Evolutionary conservation across 2,329 filamentous ascomycete genomes (phyloP).

Genomic region (Mariannaea sp.): DNA sequence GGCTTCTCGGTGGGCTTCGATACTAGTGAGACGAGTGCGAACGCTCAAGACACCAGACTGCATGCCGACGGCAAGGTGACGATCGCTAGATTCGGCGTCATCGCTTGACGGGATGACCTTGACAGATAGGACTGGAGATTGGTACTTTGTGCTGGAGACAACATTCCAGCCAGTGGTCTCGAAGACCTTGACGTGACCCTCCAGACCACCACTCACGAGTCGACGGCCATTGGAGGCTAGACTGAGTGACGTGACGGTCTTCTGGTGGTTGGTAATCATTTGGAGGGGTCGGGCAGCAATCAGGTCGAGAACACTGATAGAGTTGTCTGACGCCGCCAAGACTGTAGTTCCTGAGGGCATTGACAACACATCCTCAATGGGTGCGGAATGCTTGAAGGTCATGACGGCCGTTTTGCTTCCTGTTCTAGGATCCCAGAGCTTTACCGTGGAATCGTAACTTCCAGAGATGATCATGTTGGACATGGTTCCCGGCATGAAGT

Average conservation of each 20-base stretch:
- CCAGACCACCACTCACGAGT: slow-evolving; percentile 84
- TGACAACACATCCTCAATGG: slow-evolving; percentile 86
- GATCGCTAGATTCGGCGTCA: slow-evolving; percentile 67
- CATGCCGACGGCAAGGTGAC: slow-evolving; percentile 94
- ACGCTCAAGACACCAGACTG: slow-evolving; percentile 90
- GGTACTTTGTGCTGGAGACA: slow-evolving; percentile 92
- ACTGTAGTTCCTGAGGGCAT: slow-evolving; percentile 86
- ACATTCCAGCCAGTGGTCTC: slow-evolving; percentile 95
- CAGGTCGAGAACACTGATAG: slow-evolving; percentile 89
- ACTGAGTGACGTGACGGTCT: slow-evolving; percentile 89
- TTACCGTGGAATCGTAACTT: slow-evolving; percentile 92
- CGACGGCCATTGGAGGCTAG: slow-evolving; percentile 80
- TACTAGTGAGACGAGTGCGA: slow-evolving; percentile 82
- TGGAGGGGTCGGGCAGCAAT: slow-evolving; percentile 88
- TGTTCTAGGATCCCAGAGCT: slow-evolving; percentile 88
- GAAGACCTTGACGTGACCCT: slow-evolving; percentile 97
- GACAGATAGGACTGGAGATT: slow-evolving; percentile 85
- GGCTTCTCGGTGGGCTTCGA: slow-evolving; percentile 75
- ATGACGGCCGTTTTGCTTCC: slow-evolving; percentile 72
- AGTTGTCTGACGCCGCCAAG: slow-evolving; percentile 81
- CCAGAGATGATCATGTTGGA: slow-evolving; percentile 84
- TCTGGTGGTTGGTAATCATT: slow-evolving; percentile 92
- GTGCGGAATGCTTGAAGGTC: slow-evolving; percentile 92
- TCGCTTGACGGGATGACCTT: slow-evolving; percentile 64
- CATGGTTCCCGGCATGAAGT: slow-evolving; percentile 77